phyloP scores from a whole-genome alignment of 805 yeast genomes.

The Huiozyma sinensis region DNA sequence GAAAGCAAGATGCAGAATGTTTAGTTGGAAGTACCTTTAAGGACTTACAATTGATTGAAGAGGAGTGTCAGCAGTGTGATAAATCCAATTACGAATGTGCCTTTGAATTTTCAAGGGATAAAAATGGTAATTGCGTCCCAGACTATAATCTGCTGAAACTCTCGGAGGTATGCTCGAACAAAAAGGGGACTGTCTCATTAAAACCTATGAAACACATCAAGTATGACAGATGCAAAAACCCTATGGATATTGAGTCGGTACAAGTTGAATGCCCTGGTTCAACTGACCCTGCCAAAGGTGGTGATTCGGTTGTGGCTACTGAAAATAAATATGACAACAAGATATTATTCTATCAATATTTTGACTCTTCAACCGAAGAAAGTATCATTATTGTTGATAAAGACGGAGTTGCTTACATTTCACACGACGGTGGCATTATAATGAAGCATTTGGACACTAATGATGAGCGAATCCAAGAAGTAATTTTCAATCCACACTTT shows the following conservation, averaged over 20 bases:
- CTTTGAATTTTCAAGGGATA: slow-evolving; percentile 34
- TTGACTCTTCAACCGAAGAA: slow-evolving; percentile 41
- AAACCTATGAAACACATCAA: slow-evolving; percentile 11
- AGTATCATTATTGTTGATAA: slow-evolving; percentile 52
- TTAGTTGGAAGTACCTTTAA: slow-evolving; percentile 29
- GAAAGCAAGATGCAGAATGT: slow-evolving; percentile 58
- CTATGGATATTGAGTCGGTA: slow-evolving; percentile 19
- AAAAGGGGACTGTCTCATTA: slow-evolving; percentile 7
- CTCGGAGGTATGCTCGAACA: slow-evolving; percentile 14
- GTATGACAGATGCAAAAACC: slow-evolving; percentile 16
- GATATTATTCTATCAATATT: slow-evolving; percentile 43
- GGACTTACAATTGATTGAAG: slow-evolving; percentile 34
- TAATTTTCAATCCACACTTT: slow-evolving; percentile 47
- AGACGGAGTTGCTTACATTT: slow-evolving; percentile 43
- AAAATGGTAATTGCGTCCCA: slow-evolving; percentile 39
- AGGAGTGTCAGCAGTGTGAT: slow-evolving; percentile 50
- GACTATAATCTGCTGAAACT: slow-evolving; percentile 15
- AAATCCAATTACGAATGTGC: slow-evolving; percentile 64
- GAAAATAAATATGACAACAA: slow-evolving; percentile 40
- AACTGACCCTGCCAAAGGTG: slow-evolving; percentile 9
- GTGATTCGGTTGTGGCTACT: slow-evolving; percentile 29
- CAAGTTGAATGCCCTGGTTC: slow-evolving; percentile 19
- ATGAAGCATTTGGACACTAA: slow-evolving; percentile 33
- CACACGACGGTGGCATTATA: slow-evolving; percentile 57
- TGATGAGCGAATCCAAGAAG: slow-evolving; percentile 37